phyloP scores from a whole-genome alignment of 768 basidiomycete species.

The Podaxis sp. region DNA sequence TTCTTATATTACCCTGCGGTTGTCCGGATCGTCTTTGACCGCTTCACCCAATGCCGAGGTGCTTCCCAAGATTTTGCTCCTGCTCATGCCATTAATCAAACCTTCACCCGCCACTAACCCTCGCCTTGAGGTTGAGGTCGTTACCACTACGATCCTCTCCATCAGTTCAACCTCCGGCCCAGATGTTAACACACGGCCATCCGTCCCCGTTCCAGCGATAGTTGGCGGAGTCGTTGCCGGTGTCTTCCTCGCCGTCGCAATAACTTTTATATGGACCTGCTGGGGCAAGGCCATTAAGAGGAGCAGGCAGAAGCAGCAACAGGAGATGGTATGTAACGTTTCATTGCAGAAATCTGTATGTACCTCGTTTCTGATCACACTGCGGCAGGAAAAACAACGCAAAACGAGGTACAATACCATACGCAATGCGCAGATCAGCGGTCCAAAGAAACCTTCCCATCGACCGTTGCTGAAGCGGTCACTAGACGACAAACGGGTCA shows the following conservation, averaged over 20 bases:
- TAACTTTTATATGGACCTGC: conserved; percentile 44
- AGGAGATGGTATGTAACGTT: conserved; percentile 23
- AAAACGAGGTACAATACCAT: conserved; percentile 40
- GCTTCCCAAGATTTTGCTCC: conserved; percentile 12
- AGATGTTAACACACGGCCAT: conserved; percentile 5
- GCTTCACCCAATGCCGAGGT: neutral
- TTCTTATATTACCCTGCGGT: conserved; percentile 1
- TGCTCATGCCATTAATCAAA: conserved; percentile 16
- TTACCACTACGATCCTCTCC: conserved; percentile 19
- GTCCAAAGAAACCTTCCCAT: conserved; percentile 25
- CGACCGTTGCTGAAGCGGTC: conserved; percentile 28
- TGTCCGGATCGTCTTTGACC: neutral
- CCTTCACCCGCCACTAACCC: neutral
- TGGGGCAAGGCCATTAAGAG: conserved; percentile 46
- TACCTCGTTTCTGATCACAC: conserved; percentile 4
- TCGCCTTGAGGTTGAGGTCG: conserved; percentile 4
- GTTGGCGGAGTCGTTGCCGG: conserved; percentile 52
- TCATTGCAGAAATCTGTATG: neutral
- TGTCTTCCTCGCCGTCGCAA: conserved; percentile 41
- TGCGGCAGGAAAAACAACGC: conserved; percentile 24
- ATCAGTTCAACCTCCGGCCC: neutral
- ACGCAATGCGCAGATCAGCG: conserved; percentile 35
- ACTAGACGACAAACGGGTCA: conserved; percentile 35
- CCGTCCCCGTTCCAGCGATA: conserved; percentile 49
- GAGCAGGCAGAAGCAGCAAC: conserved; percentile 29